Base-by-base conservation (phyloP, 495 filamentous ascomycete genomes). In the Annulohypoxylon nitens region DNA sequence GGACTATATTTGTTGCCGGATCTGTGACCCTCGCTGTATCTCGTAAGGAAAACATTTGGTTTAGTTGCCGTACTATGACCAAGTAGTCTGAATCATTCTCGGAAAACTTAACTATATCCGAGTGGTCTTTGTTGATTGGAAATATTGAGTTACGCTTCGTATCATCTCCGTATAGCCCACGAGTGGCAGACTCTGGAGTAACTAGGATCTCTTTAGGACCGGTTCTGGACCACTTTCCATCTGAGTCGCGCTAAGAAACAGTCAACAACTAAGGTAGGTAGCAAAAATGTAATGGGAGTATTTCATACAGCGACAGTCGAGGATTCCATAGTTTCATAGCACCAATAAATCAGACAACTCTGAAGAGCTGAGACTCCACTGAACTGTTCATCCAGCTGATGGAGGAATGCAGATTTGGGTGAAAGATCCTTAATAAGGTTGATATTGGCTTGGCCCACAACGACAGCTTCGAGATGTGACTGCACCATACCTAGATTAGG, bases 401-500 rank as follows among this genome's bases (percentile, higher is more conserved):
- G 20, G 8, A 60, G 57, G 26, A 26, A 60, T 25, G 25, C 3
- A 5, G 57, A 60, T 18, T 45, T 36, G 11, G 36, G 4, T 0
- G 57, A 60, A n/a, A 60, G 57, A 12, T 0, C 26, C 26, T 23
- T 9, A 45, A 60, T 8, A 14, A 60, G 57, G 25, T 60, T 5
- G 18, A 20, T 25, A 14, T 60, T 60, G n/a, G 57, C 36, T 30
- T 60, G 57, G 3, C n/a, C 36, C 8, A 26, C 3, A 10, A 60
- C 57, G 43, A 26, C 10, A n/a, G 36, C 57, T 10, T 41, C 34
- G 37, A 60, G 37, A 36, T 60, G 36, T 30, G 57, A 43, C 43
- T 60, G 57, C 3, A 43, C 57, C 57, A 60, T 60, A 18, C 57
- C 37, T 5, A 59, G 11, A 41, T 59, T 59, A 25, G 55, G 55